phyloP scores from a whole-genome alignment of 257 asterid genomes.

The Solanum dulcamara region DNA sequence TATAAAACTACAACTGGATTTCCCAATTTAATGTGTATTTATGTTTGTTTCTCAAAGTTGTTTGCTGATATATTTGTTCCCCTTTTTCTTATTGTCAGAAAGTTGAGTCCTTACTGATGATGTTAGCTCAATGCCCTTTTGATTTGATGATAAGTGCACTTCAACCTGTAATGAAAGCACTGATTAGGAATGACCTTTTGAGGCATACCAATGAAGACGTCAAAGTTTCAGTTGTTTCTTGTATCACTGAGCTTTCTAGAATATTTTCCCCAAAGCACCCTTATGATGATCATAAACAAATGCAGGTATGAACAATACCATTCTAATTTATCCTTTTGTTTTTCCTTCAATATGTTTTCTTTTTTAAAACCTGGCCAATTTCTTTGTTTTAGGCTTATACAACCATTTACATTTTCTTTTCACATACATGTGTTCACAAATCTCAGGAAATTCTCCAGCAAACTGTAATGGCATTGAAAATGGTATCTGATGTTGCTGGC shows the following conservation, averaged over 20 bases:
- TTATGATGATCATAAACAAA: conserved; percentile 17
- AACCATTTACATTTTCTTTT: not conserved
- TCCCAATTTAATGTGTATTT: not conserved
- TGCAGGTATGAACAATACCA: conserved; percentile 22
- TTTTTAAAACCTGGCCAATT: not conserved
- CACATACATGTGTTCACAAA: not conserved
- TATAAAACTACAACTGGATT: not conserved
- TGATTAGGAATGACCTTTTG: conserved; percentile 23
- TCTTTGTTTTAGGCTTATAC: not conserved
- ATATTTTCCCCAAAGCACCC: conserved; percentile 38
- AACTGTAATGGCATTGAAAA: not conserved
- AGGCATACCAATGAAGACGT: conserved; percentile 16
- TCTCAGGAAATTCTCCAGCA: not conserved
- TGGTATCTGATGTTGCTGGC: not conserved
- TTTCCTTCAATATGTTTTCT: not conserved
- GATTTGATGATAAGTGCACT: conserved; percentile 19
- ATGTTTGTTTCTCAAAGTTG: not conserved
- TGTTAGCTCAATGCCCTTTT: conserved; percentile 35
- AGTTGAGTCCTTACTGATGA: conserved; percentile 26
- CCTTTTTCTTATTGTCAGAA: conserved; percentile 22
- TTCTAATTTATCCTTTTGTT: not conserved
- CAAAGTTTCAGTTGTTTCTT: conserved; percentile 30
- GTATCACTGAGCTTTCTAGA: conserved; percentile 46
- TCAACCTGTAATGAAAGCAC: conserved; percentile 29
- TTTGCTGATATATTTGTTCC: not conserved